Evolutionary conservation across 1,284 basidiomycete genomes (phyloP).

Genomic region (Pseudomicrostroma phylloplanum): DNA sequence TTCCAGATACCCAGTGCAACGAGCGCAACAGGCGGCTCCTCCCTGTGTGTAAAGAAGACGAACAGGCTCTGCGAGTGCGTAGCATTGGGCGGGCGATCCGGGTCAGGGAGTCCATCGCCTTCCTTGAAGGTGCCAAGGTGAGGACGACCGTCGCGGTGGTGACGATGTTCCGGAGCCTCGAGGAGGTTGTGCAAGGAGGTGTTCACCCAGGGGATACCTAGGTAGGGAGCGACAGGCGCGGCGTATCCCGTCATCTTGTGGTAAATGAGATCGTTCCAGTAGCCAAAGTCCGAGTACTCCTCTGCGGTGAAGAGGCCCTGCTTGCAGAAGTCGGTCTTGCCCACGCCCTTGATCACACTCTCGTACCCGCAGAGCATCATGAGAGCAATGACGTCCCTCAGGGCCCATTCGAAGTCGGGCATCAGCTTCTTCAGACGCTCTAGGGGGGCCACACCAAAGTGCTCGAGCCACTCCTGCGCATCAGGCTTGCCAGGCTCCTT

Average conservation of each 20-base stretch:
- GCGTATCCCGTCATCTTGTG: slow-evolving; percentile 54
- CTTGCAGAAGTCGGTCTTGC: slow-evolving; percentile 25
- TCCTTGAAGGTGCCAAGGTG: slow-evolving; percentile 9
- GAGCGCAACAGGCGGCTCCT: slow-evolving; percentile 54
- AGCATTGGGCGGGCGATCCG: slow-evolving; percentile 23
- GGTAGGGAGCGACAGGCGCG: slow-evolving; percentile 49
- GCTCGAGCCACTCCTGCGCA: slow-evolving; percentile 50
- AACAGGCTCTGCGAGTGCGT: slow-evolving; percentile 49
- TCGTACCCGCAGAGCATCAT: slow-evolving; percentile 54
- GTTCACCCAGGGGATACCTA: slow-evolving; percentile 53
- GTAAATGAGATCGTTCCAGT: slow-evolving; percentile 52
- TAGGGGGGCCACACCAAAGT: slow-evolving; percentile 46
- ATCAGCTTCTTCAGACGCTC: slow-evolving; percentile 38
- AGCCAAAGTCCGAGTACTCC: slow-evolving; percentile 46
- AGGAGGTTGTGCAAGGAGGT: slow-evolving; percentile 48
- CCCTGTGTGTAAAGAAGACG: slow-evolving; percentile 54
- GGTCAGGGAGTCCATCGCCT: slow-evolving; percentile 8
- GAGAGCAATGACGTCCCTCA: slow-evolving; percentile 51
- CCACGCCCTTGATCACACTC: slow-evolving; percentile 33
- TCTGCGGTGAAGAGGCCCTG: slow-evolving; percentile 32
- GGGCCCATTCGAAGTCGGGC: slow-evolving; percentile 28
- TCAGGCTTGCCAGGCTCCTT: slow-evolving; percentile 52
- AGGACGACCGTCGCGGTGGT: slow-evolving; percentile 8
- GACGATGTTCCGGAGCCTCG: slow-evolving; percentile 10
- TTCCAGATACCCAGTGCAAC: slow-evolving; percentile 54